These are phyloP conservation scores for Alternaria incomplexa DNA, from an alignment of 2,329 filamentous ascomycete species.

Conservation along the genomic window DNA sequence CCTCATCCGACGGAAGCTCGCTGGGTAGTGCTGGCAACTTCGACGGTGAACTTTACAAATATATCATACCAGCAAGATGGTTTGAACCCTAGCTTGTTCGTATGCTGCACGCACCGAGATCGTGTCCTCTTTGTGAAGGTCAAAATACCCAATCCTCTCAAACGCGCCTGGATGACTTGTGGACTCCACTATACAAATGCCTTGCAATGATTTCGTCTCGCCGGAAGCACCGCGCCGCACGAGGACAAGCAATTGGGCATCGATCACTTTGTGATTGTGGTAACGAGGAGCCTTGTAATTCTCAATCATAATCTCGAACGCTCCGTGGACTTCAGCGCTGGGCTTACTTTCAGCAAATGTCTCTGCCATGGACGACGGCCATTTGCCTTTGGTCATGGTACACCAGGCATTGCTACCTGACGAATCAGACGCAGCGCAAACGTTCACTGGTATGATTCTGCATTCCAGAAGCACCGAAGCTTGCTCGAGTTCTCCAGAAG, in stretches of 20 bases:
- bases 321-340: background rate
- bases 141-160: background rate
- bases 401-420: too few species aligned
- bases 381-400: background rate
- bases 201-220: background rate
- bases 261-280: background rate
- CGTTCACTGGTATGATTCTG: background rate
- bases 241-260: background rate
- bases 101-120: background rate
- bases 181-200: background rate
- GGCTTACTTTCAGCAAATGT: too few species aligned
- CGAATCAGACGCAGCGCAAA: background rate
- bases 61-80: background rate
- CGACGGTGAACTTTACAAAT: background rate
- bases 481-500: background rate
- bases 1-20: background rate
- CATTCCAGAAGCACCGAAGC: background rate
- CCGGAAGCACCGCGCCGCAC: background rate
- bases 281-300: accelerated
- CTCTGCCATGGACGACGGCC: background rate
- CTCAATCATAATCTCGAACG: background rate
- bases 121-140: accelerated
- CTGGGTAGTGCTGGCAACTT: background rate
- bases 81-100: background rate
- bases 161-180: background rate